Evolutionary conservation across 495 filamentous ascomycete species (phyloP).

Genomic region (Corynascus novoguineensis): DNA sequence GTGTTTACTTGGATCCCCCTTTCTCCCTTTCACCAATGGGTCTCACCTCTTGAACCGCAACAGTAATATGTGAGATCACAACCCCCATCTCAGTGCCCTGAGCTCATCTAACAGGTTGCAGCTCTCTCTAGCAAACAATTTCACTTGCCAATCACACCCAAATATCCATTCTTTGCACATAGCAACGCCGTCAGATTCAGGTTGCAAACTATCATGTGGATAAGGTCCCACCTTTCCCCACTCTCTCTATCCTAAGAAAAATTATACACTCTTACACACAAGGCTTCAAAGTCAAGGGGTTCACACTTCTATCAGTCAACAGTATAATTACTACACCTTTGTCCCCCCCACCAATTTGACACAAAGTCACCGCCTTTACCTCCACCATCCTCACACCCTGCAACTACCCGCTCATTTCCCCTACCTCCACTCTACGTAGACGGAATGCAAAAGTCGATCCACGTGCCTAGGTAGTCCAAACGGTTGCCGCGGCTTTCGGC

Average conservation of each 20-base stretch:
- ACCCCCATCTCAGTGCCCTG: not conserved
- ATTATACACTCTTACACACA: not conserved
- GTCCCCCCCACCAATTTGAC: no score
- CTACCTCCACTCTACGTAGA: constrained; percentile 22
- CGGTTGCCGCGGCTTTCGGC: constrained; percentile 49
- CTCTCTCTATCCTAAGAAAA: not conserved
- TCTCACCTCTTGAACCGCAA: no score
- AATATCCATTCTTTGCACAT: no score
- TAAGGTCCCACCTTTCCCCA: no score
- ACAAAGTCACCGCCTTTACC: not conserved
- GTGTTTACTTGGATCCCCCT: constrained; percentile 12
- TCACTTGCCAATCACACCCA: no score
- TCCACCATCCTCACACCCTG: not conserved
- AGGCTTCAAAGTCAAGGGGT: not conserved
- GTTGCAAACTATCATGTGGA: no score
- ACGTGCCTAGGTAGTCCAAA: constrained; percentile 72
- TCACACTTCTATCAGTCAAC: no score
- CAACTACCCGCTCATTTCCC: not conserved
- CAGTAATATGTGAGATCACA: no score
- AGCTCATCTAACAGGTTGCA: no score
- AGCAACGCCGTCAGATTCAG: no score
- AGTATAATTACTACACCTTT: no score
- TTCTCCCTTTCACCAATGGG: not conserved
- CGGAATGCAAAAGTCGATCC: constrained; percentile 74
- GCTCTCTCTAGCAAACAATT: no score